Evolutionary conservation across 2,329 filamentous ascomycete species (phyloP).

Genomic region (Diplodia intermedia): DNA sequence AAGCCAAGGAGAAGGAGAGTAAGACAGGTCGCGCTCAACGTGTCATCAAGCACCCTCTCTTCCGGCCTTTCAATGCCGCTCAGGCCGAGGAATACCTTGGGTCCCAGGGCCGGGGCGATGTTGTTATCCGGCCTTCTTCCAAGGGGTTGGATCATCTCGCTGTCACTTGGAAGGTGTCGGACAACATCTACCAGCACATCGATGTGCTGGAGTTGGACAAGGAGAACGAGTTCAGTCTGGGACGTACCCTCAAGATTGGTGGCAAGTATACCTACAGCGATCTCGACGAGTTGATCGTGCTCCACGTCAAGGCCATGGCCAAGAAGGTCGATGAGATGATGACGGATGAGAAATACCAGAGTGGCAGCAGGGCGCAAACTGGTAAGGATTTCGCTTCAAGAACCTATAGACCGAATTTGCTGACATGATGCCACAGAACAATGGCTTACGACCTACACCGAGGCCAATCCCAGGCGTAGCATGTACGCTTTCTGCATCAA

Average conservation of each 20-base stretch:
- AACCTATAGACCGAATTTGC: constrained; percentile 20
- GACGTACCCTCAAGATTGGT: constrained; percentile 81
- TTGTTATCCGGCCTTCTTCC: constrained; percentile 93
- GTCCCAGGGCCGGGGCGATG: constrained; percentile 82
- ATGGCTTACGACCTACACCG: constrained; percentile 95
- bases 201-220: constrained; percentile 97
- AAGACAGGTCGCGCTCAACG: constrained; percentile 84
- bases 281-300: constrained; percentile 95
- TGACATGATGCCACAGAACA: constrained; percentile 66
- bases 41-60: constrained; percentile 97
- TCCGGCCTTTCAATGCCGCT: constrained; percentile 88
- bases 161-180: constrained; percentile 97
- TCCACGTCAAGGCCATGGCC: constrained; percentile 97
- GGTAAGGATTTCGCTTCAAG: constrained; percentile 66
- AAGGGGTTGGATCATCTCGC: constrained; percentile 95
- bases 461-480: constrained; percentile 91
- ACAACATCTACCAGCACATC: constrained; percentile 96
- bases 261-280: constrained; percentile 93
- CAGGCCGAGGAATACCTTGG: constrained; percentile 95
- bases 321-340: constrained; percentile 97
- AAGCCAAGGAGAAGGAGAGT: constrained; percentile 84
- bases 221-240: constrained; percentile 94
- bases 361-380: constrained; percentile 77
- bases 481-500: constrained; percentile 97
- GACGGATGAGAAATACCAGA: constrained; percentile 91